Conservation (phyloP, 1,284 basidiomycete genomes). For the Fomitopsis palustris region DNA sequence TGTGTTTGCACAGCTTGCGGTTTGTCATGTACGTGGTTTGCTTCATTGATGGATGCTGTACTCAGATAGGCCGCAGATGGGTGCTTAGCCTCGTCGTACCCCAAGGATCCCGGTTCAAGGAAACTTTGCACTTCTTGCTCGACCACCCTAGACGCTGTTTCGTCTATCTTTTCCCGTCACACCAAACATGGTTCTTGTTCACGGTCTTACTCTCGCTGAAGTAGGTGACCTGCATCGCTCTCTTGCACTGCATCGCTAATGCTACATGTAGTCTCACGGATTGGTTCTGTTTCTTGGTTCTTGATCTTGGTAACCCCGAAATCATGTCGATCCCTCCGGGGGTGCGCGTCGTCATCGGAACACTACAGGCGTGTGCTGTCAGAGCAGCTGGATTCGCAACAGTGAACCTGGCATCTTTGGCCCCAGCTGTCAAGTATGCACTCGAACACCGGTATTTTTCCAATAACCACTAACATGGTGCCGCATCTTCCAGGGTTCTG, state of each 20-base stretch:
- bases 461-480: conserved; percentile 1
- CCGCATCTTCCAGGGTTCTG: conserved; percentile 37
- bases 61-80: conserved; percentile 55
- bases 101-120: conserved; percentile 55
- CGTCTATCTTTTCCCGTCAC: conserved; percentile 92
- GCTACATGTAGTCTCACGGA: conserved; percentile 33
- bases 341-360: conserved; percentile 58
- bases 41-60: background rate
- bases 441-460: background rate
- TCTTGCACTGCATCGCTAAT: background rate
- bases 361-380: conserved; percentile 79
- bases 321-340: conserved; percentile 74
- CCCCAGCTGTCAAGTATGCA: conserved; percentile 64
- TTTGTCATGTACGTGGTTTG: conserved; percentile 52
- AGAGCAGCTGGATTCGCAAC: conserved; percentile 87
- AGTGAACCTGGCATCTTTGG: conserved; percentile 65
- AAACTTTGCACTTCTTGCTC: conserved; percentile 88
- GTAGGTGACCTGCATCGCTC: conserved; percentile 41
- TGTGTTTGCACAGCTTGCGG: conserved; percentile 45
- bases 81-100: conserved; percentile 62
- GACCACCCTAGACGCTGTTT: conserved; percentile 97
- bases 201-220: conserved; percentile 66
- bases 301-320: conserved; percentile 82
- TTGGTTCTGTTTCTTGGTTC: conserved; percentile 88
- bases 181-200: conserved; percentile 92